A percentile compares a stretch with the other conserved stretches of the same genome.
Conservation (phyloP, 139 green algal genomes). For the Pleodorina starrii region DNA sequence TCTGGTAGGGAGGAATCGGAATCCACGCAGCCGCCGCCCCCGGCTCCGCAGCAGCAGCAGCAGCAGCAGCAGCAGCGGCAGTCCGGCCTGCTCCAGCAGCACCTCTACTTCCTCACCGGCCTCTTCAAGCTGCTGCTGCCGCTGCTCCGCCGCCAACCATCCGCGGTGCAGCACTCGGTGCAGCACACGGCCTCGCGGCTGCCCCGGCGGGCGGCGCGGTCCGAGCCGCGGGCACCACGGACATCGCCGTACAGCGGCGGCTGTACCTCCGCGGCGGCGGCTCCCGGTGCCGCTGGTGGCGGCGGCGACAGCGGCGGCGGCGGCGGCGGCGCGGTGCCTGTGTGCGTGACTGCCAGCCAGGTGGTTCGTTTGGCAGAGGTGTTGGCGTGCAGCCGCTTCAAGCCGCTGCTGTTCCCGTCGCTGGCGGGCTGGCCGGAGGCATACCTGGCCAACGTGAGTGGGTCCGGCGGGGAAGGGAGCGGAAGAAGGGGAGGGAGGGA, state of each 20-base stretch:
- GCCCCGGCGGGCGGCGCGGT: too few relatives aligned
- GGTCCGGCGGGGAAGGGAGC: too few relatives aligned
- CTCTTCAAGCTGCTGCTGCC: slow-evolving; percentile 8
- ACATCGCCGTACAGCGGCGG: too few relatives aligned
- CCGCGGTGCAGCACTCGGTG: too few relatives aligned
- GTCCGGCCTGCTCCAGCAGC: background rate
- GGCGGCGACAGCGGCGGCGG: background rate
- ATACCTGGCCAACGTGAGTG: slow-evolving; percentile 5
- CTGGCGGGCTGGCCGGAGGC: background rate
- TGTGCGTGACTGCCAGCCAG: background rate
- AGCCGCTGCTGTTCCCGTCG: background rate
- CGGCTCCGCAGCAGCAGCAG: background rate
- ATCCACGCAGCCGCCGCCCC: background rate
- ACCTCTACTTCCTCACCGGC: background rate
- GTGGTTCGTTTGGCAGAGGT: slow-evolving; percentile 22
- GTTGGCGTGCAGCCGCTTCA: background rate
- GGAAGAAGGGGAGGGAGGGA: background rate
- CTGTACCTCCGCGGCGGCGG: too few relatives aligned
- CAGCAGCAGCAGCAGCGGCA: background rate
- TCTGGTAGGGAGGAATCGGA: too few relatives aligned
- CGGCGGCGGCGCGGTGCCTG: background rate
- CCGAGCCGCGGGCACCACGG: too few relatives aligned
- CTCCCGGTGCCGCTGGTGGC: background rate
- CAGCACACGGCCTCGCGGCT: background rate
- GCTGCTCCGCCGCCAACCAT: background rate